Evolutionary conservation across 2,329 filamentous ascomycete species (phyloP), one percentile per base, ranked within the genome.

Genomic region (Botrytis byssoidea): DNA sequence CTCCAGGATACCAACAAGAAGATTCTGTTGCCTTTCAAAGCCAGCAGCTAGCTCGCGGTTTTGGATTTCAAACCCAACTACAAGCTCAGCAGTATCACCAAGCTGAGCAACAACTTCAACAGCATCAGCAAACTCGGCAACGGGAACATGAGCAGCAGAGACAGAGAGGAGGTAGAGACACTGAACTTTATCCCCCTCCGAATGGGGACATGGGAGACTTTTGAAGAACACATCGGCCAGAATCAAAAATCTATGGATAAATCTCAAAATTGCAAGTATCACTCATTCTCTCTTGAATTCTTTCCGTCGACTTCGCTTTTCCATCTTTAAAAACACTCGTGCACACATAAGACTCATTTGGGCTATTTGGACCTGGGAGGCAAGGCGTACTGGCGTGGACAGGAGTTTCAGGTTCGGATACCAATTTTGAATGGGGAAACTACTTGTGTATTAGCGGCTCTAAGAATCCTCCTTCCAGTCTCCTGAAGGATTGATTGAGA

Each of bases 281-380:
- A 42, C 32, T 3, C 16, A 29, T 25, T 18, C 10, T 59, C 40
- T 59, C 35, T 42, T 40, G 46, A 67, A 42, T 35, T 46, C 32
- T 72, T 61, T 51, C 68, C 55, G 40, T 48, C 57, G n/a, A 29
- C 22, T 61, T 51, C n/a, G 12, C 48, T 68, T 69, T 65, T 25
- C 60, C n/a, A 55, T 66, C 20, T 42, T 37, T 44, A 32, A 22
- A 55, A 67, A 59, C 40, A 61, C 32, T n/a, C 48, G 20, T 40
- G 35, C 57, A 44, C 59, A 65, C 42, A 65, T 35, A n/a, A 51
- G 25, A 68, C 22, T 29, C 29, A 25, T 42, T 37, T 40, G 63
- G 64, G n/a, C 35, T 72, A 72, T 59, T 25, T 72, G 60, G 29
- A 67, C 37, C 25, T 60, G 40, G 29, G 44, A 69, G 64, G 71